Percentiles rank a stretch among this genome's conserved stretches.
Evolutionary conservation across 2,329 filamentous ascomycete species (phyloP).

Genomic region (Alternaria solani): DNA sequence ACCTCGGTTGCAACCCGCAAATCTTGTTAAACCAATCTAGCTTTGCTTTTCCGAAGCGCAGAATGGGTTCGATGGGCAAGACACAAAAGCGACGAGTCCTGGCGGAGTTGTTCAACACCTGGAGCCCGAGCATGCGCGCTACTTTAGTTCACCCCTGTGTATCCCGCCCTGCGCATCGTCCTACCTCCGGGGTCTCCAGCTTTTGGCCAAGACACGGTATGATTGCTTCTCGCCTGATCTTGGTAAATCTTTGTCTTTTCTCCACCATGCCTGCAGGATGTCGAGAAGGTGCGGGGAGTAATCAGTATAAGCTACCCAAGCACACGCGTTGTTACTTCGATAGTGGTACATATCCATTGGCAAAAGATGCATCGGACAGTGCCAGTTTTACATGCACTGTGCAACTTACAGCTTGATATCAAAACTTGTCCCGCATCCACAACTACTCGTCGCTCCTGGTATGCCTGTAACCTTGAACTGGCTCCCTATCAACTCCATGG

Average conservation of each 20-base stretch:
- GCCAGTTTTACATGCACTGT: background rate
- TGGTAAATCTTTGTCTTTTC: too few relatives aligned
- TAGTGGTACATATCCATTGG: background rate
- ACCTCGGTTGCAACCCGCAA: background rate
- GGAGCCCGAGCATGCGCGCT: too few relatives aligned
- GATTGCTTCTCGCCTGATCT: too few relatives aligned
- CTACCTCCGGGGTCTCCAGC: too few relatives aligned
- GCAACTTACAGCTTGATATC: slow-evolving; percentile 72
- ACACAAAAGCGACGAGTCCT: too few relatives aligned
- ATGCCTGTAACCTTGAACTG: slow-evolving; percentile 98
- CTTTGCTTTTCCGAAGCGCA: too few relatives aligned
- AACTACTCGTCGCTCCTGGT: slow-evolving; percentile 88
- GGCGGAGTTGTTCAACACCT: too few relatives aligned
- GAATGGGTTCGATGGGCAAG: too few relatives aligned
- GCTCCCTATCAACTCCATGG: slow-evolving; percentile 90
- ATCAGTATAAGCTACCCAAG: background rate
- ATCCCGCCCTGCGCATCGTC: too few relatives aligned
- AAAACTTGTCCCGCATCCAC: slow-evolving; percentile 97
- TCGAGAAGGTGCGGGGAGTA: background rate
- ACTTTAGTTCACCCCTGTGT: too few relatives aligned
- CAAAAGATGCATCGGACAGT: background rate
- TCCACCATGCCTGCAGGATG: background rate
- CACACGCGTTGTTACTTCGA: background rate
- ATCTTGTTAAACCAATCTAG: background rate
- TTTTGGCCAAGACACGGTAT: too few relatives aligned